Base-by-base conservation (phyloP, 352 stramenopile genomes). In the Phytophthora melonis region DNA sequence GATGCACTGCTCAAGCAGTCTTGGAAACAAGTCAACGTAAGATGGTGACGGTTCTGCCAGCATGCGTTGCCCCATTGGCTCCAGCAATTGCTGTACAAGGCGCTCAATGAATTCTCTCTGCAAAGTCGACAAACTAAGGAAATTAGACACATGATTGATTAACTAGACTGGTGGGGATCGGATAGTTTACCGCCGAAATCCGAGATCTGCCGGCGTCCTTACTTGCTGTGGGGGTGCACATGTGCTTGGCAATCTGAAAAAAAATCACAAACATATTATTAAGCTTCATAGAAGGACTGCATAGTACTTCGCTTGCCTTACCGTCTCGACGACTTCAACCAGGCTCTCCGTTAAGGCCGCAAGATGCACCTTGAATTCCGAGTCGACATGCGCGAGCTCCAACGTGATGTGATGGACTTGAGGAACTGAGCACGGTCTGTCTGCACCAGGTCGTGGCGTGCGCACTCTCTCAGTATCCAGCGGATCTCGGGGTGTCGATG, bases 1-100 rank as follows among this genome's bases (percentile, higher is more conserved):
- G 57, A 91, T 87, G 58, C 85, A 89, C 53, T 82, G 78, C 52
- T 92, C 85, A 30, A 91, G 43, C 8, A 92, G n/a, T 27, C 67
- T 64, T 13, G 85, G 85, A 21, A 87, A 77, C 36, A 92, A 65
- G 39, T 90, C 84, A 34, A 63, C 58, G 10, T 77, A 72, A 5
- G 83, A 87, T 18, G 57, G 30, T 5, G 83, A 88, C n/a, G 82
- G 82, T 11, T 77, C 57, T 27, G 61, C 67, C 32, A 88, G n/a
- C 30, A 84, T 74, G 19, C 80, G 79, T 27, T 83, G 70, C 27
- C 73, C 78, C 18, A 92, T 69, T 8, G 85, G 85, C 13, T 82
- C 72, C 0, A 92, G 72, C 18, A 90, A 45, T 25, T 88, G 80
- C 11, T 82, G 73, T 19, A 91, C 63, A 5, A 93, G 68, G 10